Evolutionary conservation across 306 rosid genomes (phyloP).

Genomic region (Cicer pinnatifidum): DNA sequence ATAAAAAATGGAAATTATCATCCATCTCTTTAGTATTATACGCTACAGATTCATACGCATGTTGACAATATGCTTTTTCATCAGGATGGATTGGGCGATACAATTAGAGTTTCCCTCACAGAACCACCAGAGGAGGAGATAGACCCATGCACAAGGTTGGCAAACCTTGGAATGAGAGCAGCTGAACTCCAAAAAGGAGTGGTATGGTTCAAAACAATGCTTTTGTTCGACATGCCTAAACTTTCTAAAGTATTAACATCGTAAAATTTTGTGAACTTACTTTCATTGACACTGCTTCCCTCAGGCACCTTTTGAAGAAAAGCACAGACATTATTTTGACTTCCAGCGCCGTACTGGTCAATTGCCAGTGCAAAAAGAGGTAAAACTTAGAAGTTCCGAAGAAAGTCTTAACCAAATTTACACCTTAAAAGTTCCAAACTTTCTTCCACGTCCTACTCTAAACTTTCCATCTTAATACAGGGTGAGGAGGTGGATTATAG

Average conservation of each 20-base stretch:
- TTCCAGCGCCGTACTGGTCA: conserved; percentile 97
- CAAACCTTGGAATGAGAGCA: conserved; percentile 87
- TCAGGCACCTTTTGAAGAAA: conserved; percentile 94
- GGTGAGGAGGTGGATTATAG: conserved; percentile 97
- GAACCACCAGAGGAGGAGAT: conserved; percentile 99
- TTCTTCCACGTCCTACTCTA: background rate
- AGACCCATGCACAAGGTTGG: conserved; percentile 90
- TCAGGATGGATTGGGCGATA: conserved; percentile 98
- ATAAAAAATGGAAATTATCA: conserved; percentile 31
- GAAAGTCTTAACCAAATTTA: background rate
- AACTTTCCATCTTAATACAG: conserved; percentile 52
- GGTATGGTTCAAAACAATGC: conserved; percentile 64
- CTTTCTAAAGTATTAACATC: conserved; percentile 28
- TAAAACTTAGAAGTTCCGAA: conserved; percentile 39
- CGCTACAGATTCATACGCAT: background rate
- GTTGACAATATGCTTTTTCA: conserved; percentile 33
- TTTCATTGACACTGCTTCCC: conserved; percentile 42
- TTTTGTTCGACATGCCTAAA: conserved; percentile 30
- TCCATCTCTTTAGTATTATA: conserved; percentile 18
- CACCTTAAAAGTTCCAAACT: background rate
- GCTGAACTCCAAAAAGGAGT: conserved; percentile 87
- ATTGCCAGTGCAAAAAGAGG: conserved; percentile 92
- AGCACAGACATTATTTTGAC: conserved; percentile 86
- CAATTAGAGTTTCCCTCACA: conserved; percentile 96
- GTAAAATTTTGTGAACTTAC: conserved; percentile 28